Evolutionary conservation across 1,284 basidiomycete genomes (phyloP).

Genomic region (Kalmanozyma brasiliensis): DNA sequence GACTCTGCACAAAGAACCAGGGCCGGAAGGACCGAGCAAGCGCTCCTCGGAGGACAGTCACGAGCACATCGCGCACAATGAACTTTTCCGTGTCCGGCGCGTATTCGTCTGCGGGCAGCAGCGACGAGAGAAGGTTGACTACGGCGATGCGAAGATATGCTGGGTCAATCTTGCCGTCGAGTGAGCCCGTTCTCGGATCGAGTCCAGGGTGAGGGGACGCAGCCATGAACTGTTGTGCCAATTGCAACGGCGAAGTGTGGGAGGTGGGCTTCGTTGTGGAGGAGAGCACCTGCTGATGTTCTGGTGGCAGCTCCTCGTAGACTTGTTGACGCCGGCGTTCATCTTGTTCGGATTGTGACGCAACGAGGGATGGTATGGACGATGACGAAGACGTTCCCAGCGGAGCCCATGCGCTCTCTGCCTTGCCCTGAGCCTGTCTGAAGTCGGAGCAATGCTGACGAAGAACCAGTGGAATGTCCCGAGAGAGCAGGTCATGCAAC

Average conservation of each 20-base stretch:
- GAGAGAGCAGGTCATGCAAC: slow-evolving; percentile 33
- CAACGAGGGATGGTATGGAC: background rate
- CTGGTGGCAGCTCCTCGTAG: slow-evolving; percentile 2
- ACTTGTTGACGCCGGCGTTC: slow-evolving; percentile 18
- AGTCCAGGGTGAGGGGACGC: slow-evolving; percentile 42
- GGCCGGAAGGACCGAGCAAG: slow-evolving; percentile 37
- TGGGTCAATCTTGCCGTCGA: slow-evolving; percentile 41
- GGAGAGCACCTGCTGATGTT: slow-evolving; percentile 4
- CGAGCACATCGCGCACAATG: slow-evolving; percentile 47
- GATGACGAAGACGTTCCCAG: slow-evolving; percentile 10
- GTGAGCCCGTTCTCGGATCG: slow-evolving; percentile 11
- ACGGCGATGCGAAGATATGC: slow-evolving; percentile 38
- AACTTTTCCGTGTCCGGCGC: slow-evolving; percentile 48
- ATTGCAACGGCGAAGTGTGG: slow-evolving; percentile 4
- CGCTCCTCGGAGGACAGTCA: slow-evolving; percentile 39
- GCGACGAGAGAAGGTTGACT: slow-evolving; percentile 28
- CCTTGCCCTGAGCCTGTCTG: slow-evolving; percentile 23
- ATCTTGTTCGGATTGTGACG: slow-evolving; percentile 9
- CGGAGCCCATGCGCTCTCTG: slow-evolving; percentile 31
- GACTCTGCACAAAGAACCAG: slow-evolving; percentile 51
- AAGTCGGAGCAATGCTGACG: slow-evolving; percentile 43
- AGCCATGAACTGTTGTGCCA: slow-evolving; percentile 28
- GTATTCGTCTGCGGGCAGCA: slow-evolving; percentile 44
- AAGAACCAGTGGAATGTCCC: slow-evolving; percentile 41
- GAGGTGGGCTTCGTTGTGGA: background rate